A percentile compares a stretch with the other conserved stretches of the same genome.
Conservation (phyloP, 2,329 filamentous ascomycete genomes). For the Aspergillus pseudoviridinutans region DNA sequence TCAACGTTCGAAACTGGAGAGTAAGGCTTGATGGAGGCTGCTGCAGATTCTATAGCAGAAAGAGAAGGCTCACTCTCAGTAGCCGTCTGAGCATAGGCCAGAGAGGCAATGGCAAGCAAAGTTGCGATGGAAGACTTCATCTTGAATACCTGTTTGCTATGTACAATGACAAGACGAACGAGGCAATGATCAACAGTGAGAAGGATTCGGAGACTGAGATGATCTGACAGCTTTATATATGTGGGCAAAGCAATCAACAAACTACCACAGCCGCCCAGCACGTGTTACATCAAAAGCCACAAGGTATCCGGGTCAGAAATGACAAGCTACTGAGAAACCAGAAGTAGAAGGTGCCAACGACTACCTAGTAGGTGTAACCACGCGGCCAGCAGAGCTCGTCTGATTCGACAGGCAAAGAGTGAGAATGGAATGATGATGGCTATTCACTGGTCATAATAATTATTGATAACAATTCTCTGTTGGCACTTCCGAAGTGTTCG, state of each 20-base stretch:
- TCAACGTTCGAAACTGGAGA: constrained; percentile 51
- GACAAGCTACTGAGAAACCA: background rate
- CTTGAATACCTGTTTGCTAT: constrained; percentile 29
- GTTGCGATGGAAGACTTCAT: constrained; percentile 44
- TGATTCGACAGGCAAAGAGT: constrained; percentile 6
- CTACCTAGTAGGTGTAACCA: background rate
- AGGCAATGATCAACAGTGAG: background rate
- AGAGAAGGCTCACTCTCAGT: constrained; percentile 24
- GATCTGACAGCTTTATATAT: background rate
- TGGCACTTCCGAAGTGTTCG: background rate
- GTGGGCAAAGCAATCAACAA: background rate
- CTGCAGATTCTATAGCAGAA: constrained; percentile 27
- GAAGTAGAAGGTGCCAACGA: background rate
- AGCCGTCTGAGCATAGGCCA: constrained; percentile 24
- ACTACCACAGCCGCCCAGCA: background rate
- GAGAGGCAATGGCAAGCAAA: constrained; percentile 22
- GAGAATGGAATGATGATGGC: background rate
- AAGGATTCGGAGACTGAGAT: background rate
- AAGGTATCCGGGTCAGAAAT: background rate
- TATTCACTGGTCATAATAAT: background rate
- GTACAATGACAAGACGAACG: background rate
- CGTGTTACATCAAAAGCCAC: background rate
- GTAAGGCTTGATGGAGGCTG: constrained; percentile 57
- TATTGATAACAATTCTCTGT: background rate
- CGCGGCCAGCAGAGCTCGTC: constrained; percentile 5